These are phyloP conservation scores for Teratosphaeria gauchensis DNA, from an alignment of 2,329 filamentous ascomycete species.

Conservation along the genomic window DNA sequence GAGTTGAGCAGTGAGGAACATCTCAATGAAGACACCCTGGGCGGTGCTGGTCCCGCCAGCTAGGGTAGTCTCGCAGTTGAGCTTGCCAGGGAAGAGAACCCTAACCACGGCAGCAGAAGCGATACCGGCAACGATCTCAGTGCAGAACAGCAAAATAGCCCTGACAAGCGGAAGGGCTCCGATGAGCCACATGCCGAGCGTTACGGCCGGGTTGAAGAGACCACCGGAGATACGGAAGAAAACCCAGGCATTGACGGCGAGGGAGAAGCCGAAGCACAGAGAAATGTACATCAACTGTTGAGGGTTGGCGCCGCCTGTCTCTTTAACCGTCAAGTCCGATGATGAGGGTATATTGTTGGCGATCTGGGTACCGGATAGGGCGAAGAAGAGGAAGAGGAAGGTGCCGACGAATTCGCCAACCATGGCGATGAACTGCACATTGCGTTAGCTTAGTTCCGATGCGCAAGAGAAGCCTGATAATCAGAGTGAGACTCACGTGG, in stretches of 20 bases:
- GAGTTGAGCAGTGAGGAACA: conserved; percentile 20
- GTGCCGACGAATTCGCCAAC: conserved; percentile 35
- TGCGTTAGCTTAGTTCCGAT: background rate
- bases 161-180: conserved; percentile 17
- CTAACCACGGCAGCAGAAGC: conserved; percentile 22
- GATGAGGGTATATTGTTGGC: conserved; percentile 30
- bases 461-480: background rate
- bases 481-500: background rate
- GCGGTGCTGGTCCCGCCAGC: conserved; percentile 2
- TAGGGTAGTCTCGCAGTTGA: background rate
- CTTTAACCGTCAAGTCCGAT: conserved; percentile 10
- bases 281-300: conserved; percentile 30
- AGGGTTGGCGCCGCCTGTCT: conserved; percentile 24
- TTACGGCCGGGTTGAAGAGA: conserved; percentile 21
- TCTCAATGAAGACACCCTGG: conserved; percentile 26
- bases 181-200: conserved; percentile 20
- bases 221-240: conserved; percentile 23
- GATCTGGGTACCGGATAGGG: conserved; percentile 37
- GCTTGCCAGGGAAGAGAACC: conserved; percentile 13
- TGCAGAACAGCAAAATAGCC: conserved; percentile 22
- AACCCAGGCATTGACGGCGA: conserved; percentile 22
- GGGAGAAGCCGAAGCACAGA: conserved; percentile 24
- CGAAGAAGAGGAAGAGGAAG: conserved; percentile 37
- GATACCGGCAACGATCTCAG: conserved; percentile 23
- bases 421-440: conserved; percentile 22